Evolutionary conservation across 2,329 filamentous ascomycete species (phyloP).

Genomic region (Tolypocladium ophioglossoides): DNA sequence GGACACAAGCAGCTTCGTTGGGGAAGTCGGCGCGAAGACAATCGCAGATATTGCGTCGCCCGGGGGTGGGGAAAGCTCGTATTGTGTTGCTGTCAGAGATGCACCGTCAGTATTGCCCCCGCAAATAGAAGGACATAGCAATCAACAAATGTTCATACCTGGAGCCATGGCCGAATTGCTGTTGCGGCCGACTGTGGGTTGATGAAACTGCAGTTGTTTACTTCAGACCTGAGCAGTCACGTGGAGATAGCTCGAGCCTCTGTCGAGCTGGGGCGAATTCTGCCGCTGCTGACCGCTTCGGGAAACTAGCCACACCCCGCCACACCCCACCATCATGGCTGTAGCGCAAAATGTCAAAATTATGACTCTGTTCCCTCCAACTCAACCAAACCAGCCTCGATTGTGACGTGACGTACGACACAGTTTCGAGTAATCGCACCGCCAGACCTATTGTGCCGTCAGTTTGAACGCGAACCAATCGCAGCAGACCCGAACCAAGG

Average conservation of each 20-base stretch:
- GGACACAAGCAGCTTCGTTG: conserved; percentile 71
- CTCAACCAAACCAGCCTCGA: conserved; percentile 3
- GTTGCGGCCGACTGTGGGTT: conserved; percentile 8
- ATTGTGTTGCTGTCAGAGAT: conserved; percentile 51
- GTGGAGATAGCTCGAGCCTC: conserved; percentile 11
- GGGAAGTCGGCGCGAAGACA: conserved; percentile 70
- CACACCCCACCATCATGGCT: conserved; percentile 29
- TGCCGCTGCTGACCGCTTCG: conserved; percentile 19
- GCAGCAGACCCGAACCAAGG: conserved; percentile 4
- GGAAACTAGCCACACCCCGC: conserved; percentile 24
- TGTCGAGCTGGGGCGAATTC: conserved; percentile 8
- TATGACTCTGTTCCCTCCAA: conserved; percentile 21
- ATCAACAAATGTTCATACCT: conserved; percentile 17
- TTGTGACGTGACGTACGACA: conserved; percentile 4
- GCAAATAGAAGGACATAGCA: background rate
- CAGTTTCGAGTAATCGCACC: conserved; percentile 3
- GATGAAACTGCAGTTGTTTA: conserved; percentile 23
- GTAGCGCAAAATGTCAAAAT: conserved; percentile 32
- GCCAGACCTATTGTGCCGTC: background rate
- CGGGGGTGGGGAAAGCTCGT: conserved; percentile 72
- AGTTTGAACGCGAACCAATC: background rate
- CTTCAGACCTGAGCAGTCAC: conserved; percentile 20
- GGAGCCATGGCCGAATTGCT: conserved; percentile 26
- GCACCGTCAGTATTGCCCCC: conserved; percentile 8
- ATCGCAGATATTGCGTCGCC: conserved; percentile 80